These are phyloP conservation scores for Talaromyces liani DNA, from an alignment of 495 filamentous ascomycete species.

Conservation along the genomic window DNA sequence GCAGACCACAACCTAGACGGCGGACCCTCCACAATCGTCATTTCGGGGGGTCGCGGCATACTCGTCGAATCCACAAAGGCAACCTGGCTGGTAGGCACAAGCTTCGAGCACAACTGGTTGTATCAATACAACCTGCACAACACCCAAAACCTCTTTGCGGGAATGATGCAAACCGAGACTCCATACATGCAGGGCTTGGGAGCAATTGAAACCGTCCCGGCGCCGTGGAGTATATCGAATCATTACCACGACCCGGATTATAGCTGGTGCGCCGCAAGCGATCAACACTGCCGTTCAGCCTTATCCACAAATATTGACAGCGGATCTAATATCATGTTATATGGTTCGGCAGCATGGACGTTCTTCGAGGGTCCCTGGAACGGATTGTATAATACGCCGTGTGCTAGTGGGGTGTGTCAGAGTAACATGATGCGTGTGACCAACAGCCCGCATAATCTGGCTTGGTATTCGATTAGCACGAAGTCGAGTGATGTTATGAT, in stretches of 20 bases:
- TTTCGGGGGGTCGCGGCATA: slow-evolving; percentile 31
- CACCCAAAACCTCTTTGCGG: slow-evolving; percentile 26
- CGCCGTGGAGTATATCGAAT: slow-evolving; percentile 19
- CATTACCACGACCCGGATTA: slow-evolving; percentile 28
- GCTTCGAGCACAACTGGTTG: slow-evolving; percentile 26
- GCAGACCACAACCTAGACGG: slow-evolving; percentile 33
- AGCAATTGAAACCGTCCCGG: slow-evolving; percentile 14
- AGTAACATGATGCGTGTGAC: slow-evolving; percentile 11
- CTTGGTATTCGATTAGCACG: slow-evolving; percentile 10
- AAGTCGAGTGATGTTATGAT: slow-evolving; percentile 9
- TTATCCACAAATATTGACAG: slow-evolving; percentile 16
- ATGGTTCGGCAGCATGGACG: slow-evolving; percentile 33
- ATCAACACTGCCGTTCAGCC: slow-evolving; percentile 21
- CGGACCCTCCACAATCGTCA: slow-evolving; percentile 14
- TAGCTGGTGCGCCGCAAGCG: slow-evolving; percentile 8
- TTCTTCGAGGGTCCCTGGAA: slow-evolving; percentile 24
- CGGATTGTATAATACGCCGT: slow-evolving; percentile 6
- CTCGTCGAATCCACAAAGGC: slow-evolving; percentile 24
- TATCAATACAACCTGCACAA: slow-evolving; percentile 29
- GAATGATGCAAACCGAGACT: slow-evolving; percentile 25
- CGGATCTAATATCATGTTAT: slow-evolving; percentile 35
- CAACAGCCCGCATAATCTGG: slow-evolving; percentile 5
- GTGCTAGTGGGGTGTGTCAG: slow-evolving; percentile 6
- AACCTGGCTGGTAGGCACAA: slow-evolving; percentile 19
- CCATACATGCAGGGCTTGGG: slow-evolving; percentile 24